Evolutionary conservation across 1,139 yeast species (phyloP).

Genomic region (Kodamaea plutei): DNA sequence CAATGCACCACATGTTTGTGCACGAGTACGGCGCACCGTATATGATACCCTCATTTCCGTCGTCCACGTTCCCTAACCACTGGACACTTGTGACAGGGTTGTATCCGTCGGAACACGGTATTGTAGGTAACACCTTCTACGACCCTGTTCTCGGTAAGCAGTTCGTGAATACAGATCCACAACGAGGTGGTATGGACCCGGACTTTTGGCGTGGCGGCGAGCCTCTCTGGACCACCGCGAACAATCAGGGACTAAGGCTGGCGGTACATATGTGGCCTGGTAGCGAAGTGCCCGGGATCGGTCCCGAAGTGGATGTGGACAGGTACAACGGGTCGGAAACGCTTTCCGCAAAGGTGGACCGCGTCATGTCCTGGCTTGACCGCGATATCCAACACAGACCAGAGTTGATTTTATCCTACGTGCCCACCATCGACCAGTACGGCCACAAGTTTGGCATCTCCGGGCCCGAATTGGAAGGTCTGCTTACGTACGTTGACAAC

Average conservation of each 20-base stretch:
- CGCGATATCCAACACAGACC: constrained; percentile 52
- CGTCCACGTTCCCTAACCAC: constrained; percentile 87
- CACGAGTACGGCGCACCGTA: constrained; percentile 70
- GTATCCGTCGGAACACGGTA: constrained; percentile 81
- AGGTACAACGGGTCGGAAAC: constrained; percentile 61
- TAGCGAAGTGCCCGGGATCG: constrained; percentile 60
- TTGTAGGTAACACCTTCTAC: constrained; percentile 77
- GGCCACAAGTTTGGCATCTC: constrained; percentile 72
- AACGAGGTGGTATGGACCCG: constrained; percentile 51
- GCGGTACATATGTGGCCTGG: constrained; percentile 99
- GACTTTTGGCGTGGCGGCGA: constrained; percentile 84
- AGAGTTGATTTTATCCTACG: constrained; percentile 73
- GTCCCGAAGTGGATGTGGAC: constrained; percentile 50
- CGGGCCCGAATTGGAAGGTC: constrained; percentile 53
- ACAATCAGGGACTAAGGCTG: constrained; percentile 54
- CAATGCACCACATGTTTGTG: constrained; percentile 53
- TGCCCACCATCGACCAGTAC: constrained; percentile 71
- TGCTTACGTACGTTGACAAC: constrained; percentile 60
- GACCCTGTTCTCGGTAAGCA: constrained; percentile 55
- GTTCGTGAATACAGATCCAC: constrained; percentile 62
- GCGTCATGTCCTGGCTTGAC: constrained; percentile 69
- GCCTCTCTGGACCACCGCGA: constrained; percentile 82
- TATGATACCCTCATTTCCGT: constrained; percentile 84
- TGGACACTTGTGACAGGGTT: constrained; percentile 89
- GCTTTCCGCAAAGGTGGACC: constrained; percentile 50